Base-by-base conservation (phyloP, 1,284 basidiomycete species). In the Bondarzewia mesenterica region DNA sequence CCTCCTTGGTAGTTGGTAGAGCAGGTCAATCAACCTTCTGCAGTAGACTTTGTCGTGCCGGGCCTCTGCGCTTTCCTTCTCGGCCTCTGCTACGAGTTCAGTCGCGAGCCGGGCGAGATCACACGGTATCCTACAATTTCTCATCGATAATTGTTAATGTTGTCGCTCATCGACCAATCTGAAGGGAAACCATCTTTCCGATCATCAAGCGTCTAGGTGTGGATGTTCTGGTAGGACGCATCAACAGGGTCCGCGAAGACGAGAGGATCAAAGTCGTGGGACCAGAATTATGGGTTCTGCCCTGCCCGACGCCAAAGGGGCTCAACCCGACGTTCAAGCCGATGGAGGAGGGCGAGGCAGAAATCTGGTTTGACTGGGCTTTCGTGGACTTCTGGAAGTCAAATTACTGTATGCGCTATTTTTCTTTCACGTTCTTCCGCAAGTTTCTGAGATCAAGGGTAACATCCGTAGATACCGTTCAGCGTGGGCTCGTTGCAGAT, bases 341-440 rank as follows among this genome's bases (percentile, higher is more conserved):
- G 36, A 51, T 58, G 21, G 59, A 70, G 23, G 66, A 76, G 45
- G 78, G 78, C 53, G 87, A 89, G 56, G 80, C 80, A n/a, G 94
- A 94, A 62, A 72, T 97, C 27, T 99, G 94, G 95, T 91, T 99
- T 62, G 93, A 98, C 63, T 98, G 93, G 92, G 79, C 85, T 2
- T 99, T 98, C 67, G 85, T 97, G n/a, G 95, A 99, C 65, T 99
- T 98, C 63, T 94, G 93, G 87, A 97, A 98, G 69, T 92, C 91
- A 47, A 93, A 95, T 61, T 95, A 93, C 59, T 90, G 93, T 94
- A 57, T 62, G 89, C 72, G 2, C 23, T 32, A 32, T 38, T 42
- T 41, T 37, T 32, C 12, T 38, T 32, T 46, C 46, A 25, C 22
- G 20, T 23, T 23, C 27, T 7, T 40, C 46, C 8, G 32, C 8